phyloP scores from a whole-genome alignment of 2,329 filamentous ascomycete genomes.

The Microcyclospora pomicola region DNA sequence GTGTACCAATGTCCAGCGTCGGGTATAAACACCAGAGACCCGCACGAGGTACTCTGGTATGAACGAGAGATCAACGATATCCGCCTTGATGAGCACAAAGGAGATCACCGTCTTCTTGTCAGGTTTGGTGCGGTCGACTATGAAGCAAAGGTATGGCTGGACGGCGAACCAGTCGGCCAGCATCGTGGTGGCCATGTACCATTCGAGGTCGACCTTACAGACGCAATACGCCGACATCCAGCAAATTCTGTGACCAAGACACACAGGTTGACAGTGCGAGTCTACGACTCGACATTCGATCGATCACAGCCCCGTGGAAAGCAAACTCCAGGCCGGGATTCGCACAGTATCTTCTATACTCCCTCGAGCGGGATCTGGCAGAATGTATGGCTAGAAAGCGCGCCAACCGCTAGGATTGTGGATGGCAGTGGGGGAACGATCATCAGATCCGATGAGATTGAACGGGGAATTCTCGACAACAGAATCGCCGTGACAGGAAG shows the following conservation, averaged over 20 bases:
- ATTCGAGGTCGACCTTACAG: conserved; percentile 43
- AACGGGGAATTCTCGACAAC: conserved; percentile 37
- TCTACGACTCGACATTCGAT: conserved; percentile 51
- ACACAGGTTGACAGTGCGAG: conserved; percentile 40
- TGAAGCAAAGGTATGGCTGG: conserved; percentile 43
- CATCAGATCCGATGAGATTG: conserved; percentile 40
- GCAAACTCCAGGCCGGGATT: conserved; percentile 46
- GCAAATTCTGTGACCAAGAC: conserved; percentile 2
- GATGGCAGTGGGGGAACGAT: conserved; percentile 47
- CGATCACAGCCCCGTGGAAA: conserved; percentile 53
- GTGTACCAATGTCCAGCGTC: conserved; percentile 53
- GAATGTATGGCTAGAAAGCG: conserved; percentile 53
- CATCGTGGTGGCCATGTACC: conserved; percentile 49
- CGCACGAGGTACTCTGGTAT: conserved; percentile 57
- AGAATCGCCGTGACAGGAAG: conserved; percentile 38
- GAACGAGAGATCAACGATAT: conserved; percentile 26
- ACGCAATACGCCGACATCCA: conserved; percentile 19
- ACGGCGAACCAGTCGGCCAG: conserved; percentile 38
- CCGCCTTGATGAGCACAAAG: conserved; percentile 7
- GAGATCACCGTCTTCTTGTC: conserved; percentile 34
- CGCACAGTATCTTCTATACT: conserved; percentile 56
- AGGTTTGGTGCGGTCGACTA: conserved; percentile 51
- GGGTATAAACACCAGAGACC: conserved; percentile 46
- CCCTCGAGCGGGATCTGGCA: conserved; percentile 66
- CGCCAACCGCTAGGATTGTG: conserved; percentile 39